Evolutionary conservation across 192 early-diverging fungal genomes (phyloP).

Genomic region (Chytriomyces sp.): DNA sequence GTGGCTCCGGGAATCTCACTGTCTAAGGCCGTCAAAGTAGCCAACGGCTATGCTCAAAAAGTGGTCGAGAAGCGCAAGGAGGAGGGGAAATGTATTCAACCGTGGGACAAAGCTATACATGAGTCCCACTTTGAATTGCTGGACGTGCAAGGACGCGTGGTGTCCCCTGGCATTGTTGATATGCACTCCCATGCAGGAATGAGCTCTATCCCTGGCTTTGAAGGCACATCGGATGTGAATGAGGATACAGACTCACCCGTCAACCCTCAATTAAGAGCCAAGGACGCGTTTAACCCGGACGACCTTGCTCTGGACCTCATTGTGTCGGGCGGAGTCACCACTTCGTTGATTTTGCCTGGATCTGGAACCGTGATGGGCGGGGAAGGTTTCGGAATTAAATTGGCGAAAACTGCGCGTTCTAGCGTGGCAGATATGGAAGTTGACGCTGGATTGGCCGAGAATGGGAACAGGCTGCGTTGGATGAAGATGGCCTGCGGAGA

Average conservation of each 20-base stretch:
- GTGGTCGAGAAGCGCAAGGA: too few species aligned
- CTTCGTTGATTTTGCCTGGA: slow-evolving; percentile 74
- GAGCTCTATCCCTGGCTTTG: slow-evolving; percentile 62
- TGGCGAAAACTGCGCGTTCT: slow-evolving; percentile 52
- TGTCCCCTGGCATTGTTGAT: slow-evolving; percentile 80
- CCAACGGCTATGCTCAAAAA: neutral
- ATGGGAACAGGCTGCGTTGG: slow-evolving; percentile 58
- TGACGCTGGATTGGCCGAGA: slow-evolving; percentile 48
- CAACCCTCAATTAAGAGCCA: slow-evolving; percentile 60
- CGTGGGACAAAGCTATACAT: too few species aligned
- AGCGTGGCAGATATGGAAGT: slow-evolving; percentile 70
- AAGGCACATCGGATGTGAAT: slow-evolving; percentile 62
- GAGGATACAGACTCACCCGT: slow-evolving; percentile 60
- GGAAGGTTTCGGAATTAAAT: slow-evolving; percentile 69
- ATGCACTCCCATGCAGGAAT: slow-evolving; percentile 72
- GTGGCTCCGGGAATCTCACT: neutral
- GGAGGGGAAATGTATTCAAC: too few species aligned
- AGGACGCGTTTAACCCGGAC: slow-evolving; percentile 71
- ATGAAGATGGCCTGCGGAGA: slow-evolving; percentile 88
- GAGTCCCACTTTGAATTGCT: neutral
- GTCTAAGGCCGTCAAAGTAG: neutral
- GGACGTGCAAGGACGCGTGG: slow-evolving; percentile 64
- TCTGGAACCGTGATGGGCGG: slow-evolving; percentile 77
- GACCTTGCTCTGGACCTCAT: slow-evolving; percentile 63
- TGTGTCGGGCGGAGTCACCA: slow-evolving; percentile 71